Evolutionary conservation across 2,329 filamentous ascomycete genomes (phyloP).

Genomic region (Penicillium hesseltinei): DNA sequence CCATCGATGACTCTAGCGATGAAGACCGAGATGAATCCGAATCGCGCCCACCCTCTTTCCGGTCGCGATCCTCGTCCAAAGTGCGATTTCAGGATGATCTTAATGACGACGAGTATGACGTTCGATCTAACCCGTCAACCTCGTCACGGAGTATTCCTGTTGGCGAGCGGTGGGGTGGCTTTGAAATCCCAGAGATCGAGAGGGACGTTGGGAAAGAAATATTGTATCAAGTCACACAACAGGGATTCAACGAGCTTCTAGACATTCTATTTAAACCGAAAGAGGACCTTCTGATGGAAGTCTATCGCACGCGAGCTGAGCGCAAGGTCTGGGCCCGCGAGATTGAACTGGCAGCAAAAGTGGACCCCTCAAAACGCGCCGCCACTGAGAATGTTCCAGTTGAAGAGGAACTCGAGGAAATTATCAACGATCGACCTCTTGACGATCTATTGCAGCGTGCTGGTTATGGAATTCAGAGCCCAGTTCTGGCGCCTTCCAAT

Average conservation of each 20-base stretch:
- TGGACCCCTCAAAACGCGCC: slow-evolving; percentile 29
- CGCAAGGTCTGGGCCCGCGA: slow-evolving; percentile 55
- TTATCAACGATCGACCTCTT: slow-evolving; percentile 35
- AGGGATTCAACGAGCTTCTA: slow-evolving; percentile 88
- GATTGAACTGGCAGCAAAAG: slow-evolving; percentile 39
- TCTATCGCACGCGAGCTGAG: slow-evolving; percentile 60
- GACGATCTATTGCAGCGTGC: slow-evolving; percentile 45
- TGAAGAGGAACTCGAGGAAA: slow-evolving; percentile 23
- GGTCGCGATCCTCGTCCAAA: slow-evolving; percentile 74
- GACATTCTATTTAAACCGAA: slow-evolving; percentile 79
- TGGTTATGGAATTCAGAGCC: slow-evolving; percentile 39
- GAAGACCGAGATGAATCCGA: slow-evolving; percentile 50
- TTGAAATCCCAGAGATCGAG: slow-evolving; percentile 77
- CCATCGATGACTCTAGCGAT: slow-evolving; percentile 46
- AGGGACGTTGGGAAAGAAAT: slow-evolving; percentile 83
- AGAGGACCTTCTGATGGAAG: slow-evolving; percentile 72
- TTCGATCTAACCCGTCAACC: slow-evolving; percentile 68
- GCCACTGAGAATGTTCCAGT: slow-evolving; percentile 23
- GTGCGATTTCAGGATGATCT: slow-evolving; percentile 72
- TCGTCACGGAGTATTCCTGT: slow-evolving; percentile 68
- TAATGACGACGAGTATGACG: slow-evolving; percentile 67
- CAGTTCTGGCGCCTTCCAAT: slow-evolving; percentile 20
- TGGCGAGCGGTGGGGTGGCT: slow-evolving; percentile 70
- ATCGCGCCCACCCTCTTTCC: slow-evolving; percentile 47
- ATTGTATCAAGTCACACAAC: slow-evolving; percentile 85